Conservation (phyloP, 768 basidiomycete genomes). For the Wakefieldia striispora region DNA sequence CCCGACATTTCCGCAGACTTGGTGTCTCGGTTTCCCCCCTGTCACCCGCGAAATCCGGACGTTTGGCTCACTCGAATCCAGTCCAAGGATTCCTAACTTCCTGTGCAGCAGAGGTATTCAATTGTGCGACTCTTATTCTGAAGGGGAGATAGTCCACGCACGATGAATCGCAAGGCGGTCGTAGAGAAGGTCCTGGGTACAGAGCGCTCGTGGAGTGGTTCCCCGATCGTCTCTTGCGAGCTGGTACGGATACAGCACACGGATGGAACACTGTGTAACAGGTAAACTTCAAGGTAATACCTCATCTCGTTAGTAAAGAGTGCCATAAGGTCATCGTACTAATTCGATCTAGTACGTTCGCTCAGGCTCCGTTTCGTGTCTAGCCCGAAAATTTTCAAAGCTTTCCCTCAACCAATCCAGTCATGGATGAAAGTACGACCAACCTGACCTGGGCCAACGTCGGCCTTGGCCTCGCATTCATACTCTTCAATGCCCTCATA, state of each 20-base stretch:
- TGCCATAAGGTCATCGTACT: not conserved
- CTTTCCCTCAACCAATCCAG: too few species aligned
- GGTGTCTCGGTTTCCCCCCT: conserved; percentile 68
- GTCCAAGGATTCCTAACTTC: too few species aligned
- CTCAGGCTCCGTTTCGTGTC: not conserved
- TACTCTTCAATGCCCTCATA: conserved; percentile 66
- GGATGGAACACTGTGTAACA: too few species aligned
- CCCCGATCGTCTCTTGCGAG: conserved; percentile 44
- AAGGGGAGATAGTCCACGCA: conserved; percentile 72
- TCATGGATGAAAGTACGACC: conserved; percentile 32
- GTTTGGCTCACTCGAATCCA: conserved; percentile 27
- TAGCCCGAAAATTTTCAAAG: too few species aligned
- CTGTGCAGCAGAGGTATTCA: too few species aligned
- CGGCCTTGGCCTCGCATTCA: conserved; percentile 69
- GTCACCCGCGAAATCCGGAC: conserved; percentile 45
- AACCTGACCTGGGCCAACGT: conserved; percentile 73
- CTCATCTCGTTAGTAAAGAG: conserved; percentile 5
- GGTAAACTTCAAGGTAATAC: conserved; percentile 48
- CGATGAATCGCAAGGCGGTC: conserved; percentile 61
- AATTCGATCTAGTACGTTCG: not conserved
- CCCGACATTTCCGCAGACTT: conserved; percentile 69
- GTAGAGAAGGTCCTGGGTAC: conserved; percentile 54
- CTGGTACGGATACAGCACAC: conserved; percentile 36
- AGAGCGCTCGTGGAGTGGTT: conserved; percentile 44
- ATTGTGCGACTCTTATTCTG: conserved; percentile 49